Conservation (phyloP, 2,329 filamentous ascomycete genomes). For the Thelonectria olida region DNA sequence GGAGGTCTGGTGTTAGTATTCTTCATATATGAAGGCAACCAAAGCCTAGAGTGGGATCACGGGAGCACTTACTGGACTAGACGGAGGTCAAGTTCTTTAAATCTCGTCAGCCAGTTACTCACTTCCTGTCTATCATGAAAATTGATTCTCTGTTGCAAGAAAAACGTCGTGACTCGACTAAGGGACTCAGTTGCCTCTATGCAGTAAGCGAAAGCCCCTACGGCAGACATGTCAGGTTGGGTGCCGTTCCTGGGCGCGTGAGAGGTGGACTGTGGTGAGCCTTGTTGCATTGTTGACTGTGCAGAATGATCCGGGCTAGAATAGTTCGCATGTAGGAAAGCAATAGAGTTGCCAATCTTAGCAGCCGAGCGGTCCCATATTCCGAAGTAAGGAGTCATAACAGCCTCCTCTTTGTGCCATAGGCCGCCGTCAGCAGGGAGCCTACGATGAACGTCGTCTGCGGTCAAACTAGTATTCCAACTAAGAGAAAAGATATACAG, state of each 20-base stretch:
- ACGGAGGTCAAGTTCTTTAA: constrained; percentile 32
- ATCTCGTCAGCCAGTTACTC: constrained; percentile 51
- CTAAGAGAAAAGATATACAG: not conserved
- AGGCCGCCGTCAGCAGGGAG: constrained; percentile 12
- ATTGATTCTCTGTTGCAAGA: constrained; percentile 52
- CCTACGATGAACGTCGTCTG: constrained; percentile 7
- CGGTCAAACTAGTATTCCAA: constrained; percentile 17
- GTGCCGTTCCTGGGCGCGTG: not conserved
- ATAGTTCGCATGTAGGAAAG: constrained; percentile 3
- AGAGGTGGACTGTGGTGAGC: constrained; percentile 4
- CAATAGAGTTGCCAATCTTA: constrained; percentile 16
- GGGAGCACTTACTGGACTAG: constrained; percentile 8
- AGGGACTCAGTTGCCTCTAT: constrained; percentile 56
- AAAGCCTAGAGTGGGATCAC: not conserved
- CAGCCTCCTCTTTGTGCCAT: constrained; percentile 12
- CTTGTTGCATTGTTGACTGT: not conserved
- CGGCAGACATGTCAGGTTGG: constrained; percentile 11
- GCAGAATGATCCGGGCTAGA: not conserved
- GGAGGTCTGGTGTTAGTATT: not conserved
- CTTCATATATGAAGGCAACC: no score
- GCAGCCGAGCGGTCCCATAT: constrained; percentile 19
- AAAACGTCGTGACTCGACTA: constrained; percentile 52
- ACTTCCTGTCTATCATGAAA: constrained; percentile 47
- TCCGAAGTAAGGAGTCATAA: constrained; percentile 11
- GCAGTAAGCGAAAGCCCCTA: constrained; percentile 49